A percentile compares a stretch with the other conserved stretches of the same genome.
phyloP scores from a whole-genome alignment of 805 yeast genomes.

The Myxozyma nipponensis region DNA sequence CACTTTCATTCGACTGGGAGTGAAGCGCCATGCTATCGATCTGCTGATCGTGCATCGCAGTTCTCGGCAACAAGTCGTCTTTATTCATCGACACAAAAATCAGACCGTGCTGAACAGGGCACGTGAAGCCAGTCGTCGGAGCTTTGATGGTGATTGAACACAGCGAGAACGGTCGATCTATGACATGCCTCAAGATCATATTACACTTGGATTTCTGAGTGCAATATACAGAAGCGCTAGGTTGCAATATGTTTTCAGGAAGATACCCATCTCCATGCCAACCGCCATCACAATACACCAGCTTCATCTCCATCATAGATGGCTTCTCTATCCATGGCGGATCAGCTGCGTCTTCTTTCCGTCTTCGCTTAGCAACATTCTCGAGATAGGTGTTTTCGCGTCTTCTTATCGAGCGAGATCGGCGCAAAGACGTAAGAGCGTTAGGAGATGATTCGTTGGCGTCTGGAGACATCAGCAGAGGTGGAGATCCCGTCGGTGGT shows the following conservation, averaged over 20 bases:
- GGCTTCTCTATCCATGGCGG: slow-evolving; percentile 15
- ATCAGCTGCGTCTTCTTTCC: slow-evolving; percentile 5
- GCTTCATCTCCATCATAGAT: slow-evolving; percentile 6
- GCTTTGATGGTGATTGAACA: slow-evolving; percentile 26
- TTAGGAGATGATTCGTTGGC: not conserved
- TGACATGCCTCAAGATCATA: slow-evolving; percentile 23
- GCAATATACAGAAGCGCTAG: slow-evolving; percentile 20
- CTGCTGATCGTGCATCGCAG: slow-evolving; percentile 15
- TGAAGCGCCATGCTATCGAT: slow-evolving; percentile 4
- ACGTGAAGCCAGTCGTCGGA: slow-evolving; percentile 24
- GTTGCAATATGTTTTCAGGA: slow-evolving; percentile 17
- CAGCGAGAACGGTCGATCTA: slow-evolving; percentile 16
- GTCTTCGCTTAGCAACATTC: slow-evolving; percentile 14
- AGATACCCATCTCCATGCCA: slow-evolving; percentile 25
- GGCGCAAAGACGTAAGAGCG: slow-evolving; percentile 12
- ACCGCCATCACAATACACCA: slow-evolving; percentile 26
- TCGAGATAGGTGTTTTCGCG: slow-evolving; percentile 17
- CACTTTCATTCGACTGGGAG: not conserved
- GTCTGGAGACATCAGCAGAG: not conserved
- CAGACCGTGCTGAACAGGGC: slow-evolving; percentile 27
- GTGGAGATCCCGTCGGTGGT: slow-evolving; percentile 3
- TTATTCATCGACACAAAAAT: slow-evolving; percentile 24
- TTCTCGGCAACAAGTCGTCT: slow-evolving; percentile 20
- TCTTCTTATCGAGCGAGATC: slow-evolving; percentile 15
- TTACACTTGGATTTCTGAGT: slow-evolving; percentile 23